These are phyloP conservation scores for Pseudocercospora musae DNA, from an alignment of 2,329 filamentous ascomycete genomes.

Conservation along the genomic window DNA sequence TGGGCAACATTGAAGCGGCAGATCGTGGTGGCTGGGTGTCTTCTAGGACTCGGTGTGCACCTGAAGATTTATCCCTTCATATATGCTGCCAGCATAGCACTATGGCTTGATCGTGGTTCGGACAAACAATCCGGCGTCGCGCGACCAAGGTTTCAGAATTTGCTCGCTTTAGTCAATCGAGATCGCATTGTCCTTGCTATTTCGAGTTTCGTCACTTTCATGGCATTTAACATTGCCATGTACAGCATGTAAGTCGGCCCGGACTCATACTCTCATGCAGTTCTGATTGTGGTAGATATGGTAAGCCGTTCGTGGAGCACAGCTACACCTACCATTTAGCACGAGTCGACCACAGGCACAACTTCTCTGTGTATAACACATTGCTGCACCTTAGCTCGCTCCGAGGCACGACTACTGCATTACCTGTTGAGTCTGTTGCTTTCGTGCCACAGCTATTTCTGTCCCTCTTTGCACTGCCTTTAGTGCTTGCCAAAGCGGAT, in stretches of 20 bases:
- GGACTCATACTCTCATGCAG: background rate
- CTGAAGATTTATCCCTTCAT: conserved; percentile 99
- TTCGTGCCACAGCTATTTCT: conserved; percentile 86
- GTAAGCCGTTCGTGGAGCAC: conserved; percentile 75
- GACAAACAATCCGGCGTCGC: background rate
- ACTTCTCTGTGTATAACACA: conserved; percentile 95
- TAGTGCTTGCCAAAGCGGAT: conserved; percentile 75
- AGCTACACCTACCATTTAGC: conserved; percentile 92
- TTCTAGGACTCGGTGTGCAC: conserved; percentile 83
- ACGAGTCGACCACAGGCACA: conserved; percentile 93
- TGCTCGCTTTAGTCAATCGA: conserved; percentile 20
- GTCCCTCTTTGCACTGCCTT: conserved; percentile 70
- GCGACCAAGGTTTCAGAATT: conserved; percentile 18
- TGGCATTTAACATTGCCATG: conserved; percentile 73
- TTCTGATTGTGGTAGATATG: conserved; percentile 57
- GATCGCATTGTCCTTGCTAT: conserved; percentile 56
- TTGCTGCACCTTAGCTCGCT: conserved; percentile 84
- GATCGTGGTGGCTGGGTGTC: conserved; percentile 63
- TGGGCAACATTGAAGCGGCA: conserved; percentile 71
- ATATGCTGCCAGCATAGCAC: conserved; percentile 77
- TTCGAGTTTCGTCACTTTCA: conserved; percentile 70
- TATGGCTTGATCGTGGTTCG: conserved; percentile 59
- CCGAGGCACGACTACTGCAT: conserved; percentile 42
- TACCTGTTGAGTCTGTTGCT: conserved; percentile 70
- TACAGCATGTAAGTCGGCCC: conserved; percentile 60